Conservation (phyloP, 768 basidiomycete genomes). For the Russula sp. region DNA sequence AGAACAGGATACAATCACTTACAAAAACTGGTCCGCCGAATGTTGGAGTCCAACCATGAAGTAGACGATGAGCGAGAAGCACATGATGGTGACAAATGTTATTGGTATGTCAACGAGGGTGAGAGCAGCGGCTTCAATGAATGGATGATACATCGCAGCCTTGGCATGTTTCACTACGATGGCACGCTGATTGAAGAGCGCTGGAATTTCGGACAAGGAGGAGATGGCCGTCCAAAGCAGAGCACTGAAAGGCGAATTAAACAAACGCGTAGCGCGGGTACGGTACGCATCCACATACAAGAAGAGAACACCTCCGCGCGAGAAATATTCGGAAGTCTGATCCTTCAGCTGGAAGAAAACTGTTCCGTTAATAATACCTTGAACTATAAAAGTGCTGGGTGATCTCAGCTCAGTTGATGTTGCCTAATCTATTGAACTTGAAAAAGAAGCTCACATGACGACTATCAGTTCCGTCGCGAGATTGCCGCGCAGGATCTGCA, state of each 20-base stretch:
- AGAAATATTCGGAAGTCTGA: conserved; percentile 61
- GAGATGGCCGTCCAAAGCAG: conserved; percentile 58
- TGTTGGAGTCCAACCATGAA: conserved; percentile 59
- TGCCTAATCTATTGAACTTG: no score
- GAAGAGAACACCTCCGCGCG: conserved; percentile 76
- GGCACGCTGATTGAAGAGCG: conserved; percentile 54
- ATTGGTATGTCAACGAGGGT: conserved; percentile 63
- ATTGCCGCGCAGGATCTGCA: conserved; percentile 39
- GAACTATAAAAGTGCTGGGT: conserved; percentile 52
- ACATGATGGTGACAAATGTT: conserved; percentile 44
- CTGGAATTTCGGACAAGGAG: conserved; percentile 62
- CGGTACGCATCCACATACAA: conserved; percentile 44
- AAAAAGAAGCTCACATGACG: conserved; percentile 30
- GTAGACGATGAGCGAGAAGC: conserved; percentile 55
- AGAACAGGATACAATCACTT: conserved; percentile 32
- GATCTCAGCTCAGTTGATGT: neutral
- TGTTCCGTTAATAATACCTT: conserved; percentile 56
- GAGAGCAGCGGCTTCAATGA: conserved; percentile 52
- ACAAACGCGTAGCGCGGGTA: neutral
- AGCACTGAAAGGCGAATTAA: conserved; percentile 39
- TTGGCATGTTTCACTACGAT: conserved; percentile 56
- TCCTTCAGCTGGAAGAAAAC: conserved; percentile 59
- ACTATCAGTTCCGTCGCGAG: conserved; percentile 35
- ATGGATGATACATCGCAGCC: conserved; percentile 62
- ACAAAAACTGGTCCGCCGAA: conserved; percentile 64